Evolutionary conservation across 2,329 filamentous ascomycete species (phyloP), one percentile per base, ranked within the genome.

Genomic region (Aspergillus aculeatinus): DNA sequence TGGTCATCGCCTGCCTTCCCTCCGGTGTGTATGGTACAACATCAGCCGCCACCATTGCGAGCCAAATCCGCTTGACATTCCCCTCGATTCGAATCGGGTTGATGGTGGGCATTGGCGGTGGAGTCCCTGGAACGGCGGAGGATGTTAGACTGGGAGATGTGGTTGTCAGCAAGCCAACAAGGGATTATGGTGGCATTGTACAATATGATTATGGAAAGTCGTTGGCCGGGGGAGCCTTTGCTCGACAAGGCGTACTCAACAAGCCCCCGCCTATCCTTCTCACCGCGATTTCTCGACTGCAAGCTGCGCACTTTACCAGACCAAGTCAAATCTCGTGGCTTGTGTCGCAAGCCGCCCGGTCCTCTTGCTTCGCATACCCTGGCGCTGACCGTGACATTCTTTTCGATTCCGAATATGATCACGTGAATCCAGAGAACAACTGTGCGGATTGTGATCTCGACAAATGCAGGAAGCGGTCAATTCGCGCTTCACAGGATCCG

Each of bases 171-270:
- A 50, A 56, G 12, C 61, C 59, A 12, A 31, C 50, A 5, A 16
- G 21, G 6, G 42, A 35, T 1, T 25, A 27, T 29, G 42, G 33
- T 9, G 62, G 60, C 0, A 51, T 64, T 4, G 31, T 64, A 7
- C 60, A 64, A 44, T 62, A 62, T 33, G 60, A 63, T 21, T 60
- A 58, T 27, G 62, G 60, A 1, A 63, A 61, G 19, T 48, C 54
- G 7, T 14, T 55, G 6, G 31, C 21, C 7, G 21, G 23, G 11
- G 48, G 58, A 12, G 7, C 5, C 1, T 55, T 63, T 19, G 11
- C 39, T 27, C 33, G 39, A 39, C 55, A 51, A 10, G 62, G 57
- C 4, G 23, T 19, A 7, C 48, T 62, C 7, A 59, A 57, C 29
- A 39, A 31, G 25, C 58, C 61, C 1, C 61, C 61, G 11, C n/a